Conservation (phyloP, 129 eudicot species). For the Artemisia argyi region DNA sequence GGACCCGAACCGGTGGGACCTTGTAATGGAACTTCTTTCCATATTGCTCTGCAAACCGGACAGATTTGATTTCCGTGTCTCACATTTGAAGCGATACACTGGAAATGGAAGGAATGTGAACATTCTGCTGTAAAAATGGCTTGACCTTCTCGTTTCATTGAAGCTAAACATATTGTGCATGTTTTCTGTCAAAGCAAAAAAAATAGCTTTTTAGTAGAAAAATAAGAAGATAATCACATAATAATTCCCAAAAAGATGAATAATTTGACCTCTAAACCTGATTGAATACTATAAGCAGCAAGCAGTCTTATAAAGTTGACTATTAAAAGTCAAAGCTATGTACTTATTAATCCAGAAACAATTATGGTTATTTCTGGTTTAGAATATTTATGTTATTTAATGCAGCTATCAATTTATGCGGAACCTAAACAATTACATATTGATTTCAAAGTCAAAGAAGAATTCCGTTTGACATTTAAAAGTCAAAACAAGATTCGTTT, state of each 20-base stretch:
- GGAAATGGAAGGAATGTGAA: slow-evolving; percentile 88
- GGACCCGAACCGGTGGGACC: slow-evolving; percentile 43
- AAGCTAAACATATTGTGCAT: slow-evolving; percentile 82
- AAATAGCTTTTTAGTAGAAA: not conserved
- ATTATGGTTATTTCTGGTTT: not conserved
- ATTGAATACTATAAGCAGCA: not conserved
- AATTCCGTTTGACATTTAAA: slow-evolving; percentile 18
- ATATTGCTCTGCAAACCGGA: slow-evolving; percentile 81
- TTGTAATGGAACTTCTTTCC: slow-evolving; percentile 81
- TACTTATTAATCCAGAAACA: slow-evolving; percentile 9
- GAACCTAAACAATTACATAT: slow-evolving; percentile 17
- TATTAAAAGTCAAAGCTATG: slow-evolving; percentile 24
- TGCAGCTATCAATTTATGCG: slow-evolving; percentile 11
- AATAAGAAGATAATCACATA: slow-evolving; percentile 11
- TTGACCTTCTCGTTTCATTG: slow-evolving; percentile 81
- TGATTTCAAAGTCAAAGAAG: slow-evolving; percentile 17
- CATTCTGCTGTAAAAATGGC: slow-evolving; percentile 98
- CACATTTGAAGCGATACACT: slow-evolving; percentile 77
- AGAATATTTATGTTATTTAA: not conserved
- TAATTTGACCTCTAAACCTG: not conserved
- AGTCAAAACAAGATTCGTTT: slow-evolving; percentile 31
- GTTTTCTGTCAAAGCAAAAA: slow-evolving; percentile 45
- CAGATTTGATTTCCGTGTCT: slow-evolving; percentile 78
- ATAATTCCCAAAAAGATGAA: not conserved
- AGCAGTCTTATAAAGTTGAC: slow-evolving; percentile 12